Evolutionary conservation across 2,329 filamentous ascomycete genomes (phyloP).

Genomic region (Aspergillus sergii): DNA sequence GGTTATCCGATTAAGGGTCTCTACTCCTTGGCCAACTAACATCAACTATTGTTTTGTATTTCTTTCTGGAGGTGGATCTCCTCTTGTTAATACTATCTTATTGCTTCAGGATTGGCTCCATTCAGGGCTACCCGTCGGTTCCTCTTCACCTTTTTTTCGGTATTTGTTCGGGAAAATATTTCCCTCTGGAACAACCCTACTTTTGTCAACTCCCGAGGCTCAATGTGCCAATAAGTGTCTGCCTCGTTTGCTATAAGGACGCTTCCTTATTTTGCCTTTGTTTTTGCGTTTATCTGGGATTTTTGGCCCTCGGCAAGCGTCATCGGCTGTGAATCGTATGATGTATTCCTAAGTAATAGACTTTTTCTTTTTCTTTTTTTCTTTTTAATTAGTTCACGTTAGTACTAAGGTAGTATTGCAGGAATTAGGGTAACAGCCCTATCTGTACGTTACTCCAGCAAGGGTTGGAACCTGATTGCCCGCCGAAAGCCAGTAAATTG

Average conservation of each 20-base stretch:
- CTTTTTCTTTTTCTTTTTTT: not conserved
- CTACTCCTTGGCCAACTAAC: not conserved
- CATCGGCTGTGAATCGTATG: not conserved
- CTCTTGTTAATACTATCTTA: not conserved
- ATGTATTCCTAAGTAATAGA: not conserved
- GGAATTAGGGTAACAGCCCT: not conserved
- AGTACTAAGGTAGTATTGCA: not conserved
- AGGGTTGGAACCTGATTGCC: not conserved
- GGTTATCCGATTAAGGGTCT: not conserved
- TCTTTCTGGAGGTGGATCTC: not conserved
- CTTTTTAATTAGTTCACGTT: not conserved
- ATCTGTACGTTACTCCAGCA: not conserved
- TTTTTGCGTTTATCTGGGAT: not conserved
- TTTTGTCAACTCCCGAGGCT: slow-evolving; percentile 3
- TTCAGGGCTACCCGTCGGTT: not conserved
- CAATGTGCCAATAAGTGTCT: slow-evolving; percentile 11
- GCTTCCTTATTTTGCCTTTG: not conserved
- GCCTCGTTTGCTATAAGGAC: not conserved
- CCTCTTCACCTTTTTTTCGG: slow-evolving; percentile 9
- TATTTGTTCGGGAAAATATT: slow-evolving; percentile 20
- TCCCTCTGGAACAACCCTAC: slow-evolving; percentile 5
- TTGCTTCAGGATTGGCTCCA: not conserved
- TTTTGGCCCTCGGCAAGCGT: not conserved
- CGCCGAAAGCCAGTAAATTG: not conserved
- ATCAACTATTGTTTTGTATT: slow-evolving; percentile 3